These are phyloP conservation scores for Pythium insidiosum DNA, from an alignment of 352 stramenopile species.

Conservation along the genomic window DNA sequence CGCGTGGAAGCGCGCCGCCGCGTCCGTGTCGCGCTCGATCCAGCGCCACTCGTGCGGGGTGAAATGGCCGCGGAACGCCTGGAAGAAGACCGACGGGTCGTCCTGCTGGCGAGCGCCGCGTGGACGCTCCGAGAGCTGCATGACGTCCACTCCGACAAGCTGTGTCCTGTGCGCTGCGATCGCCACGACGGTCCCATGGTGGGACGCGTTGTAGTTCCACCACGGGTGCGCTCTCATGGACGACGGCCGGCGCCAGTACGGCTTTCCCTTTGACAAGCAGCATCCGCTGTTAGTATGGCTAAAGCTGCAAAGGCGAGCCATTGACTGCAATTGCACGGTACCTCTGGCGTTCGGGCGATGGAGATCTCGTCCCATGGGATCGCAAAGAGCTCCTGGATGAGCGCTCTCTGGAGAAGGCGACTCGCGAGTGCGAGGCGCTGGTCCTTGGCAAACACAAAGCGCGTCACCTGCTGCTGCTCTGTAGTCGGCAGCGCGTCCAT, in stretches of 20 bases:
- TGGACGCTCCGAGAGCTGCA: slow-evolving; percentile 45
- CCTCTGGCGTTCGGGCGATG: slow-evolving; percentile 51
- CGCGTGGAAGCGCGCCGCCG: slow-evolving; percentile 14
- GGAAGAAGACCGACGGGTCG: slow-evolving; percentile 37
- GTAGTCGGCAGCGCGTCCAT: slow-evolving; percentile 21
- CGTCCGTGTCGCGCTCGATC: slow-evolving; percentile 18
- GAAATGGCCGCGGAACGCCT: slow-evolving; percentile 51
- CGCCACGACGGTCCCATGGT: slow-evolving; percentile 59
- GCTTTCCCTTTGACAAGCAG: slow-evolving; percentile 36
- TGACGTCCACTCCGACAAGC: slow-evolving; percentile 67
- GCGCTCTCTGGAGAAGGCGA: slow-evolving; percentile 44
- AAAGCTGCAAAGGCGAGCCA: no score
- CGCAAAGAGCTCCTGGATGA: slow-evolving; percentile 32
- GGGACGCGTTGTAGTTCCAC: slow-evolving; percentile 83
- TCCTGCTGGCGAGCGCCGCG: slow-evolving; percentile 10
- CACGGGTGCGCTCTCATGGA: not conserved
- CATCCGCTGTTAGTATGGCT: no score
- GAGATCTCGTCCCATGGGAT: slow-evolving; percentile 24
- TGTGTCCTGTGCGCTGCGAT: slow-evolving; percentile 32
- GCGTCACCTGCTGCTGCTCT: slow-evolving; percentile 39
- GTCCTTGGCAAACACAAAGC: slow-evolving; percentile 65
- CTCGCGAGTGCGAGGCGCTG: slow-evolving; percentile 55
- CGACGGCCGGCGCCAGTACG: slow-evolving; percentile 30
- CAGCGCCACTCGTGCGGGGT: slow-evolving; percentile 47
- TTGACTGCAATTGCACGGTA: no score